phyloP scores from a whole-genome alignment of 495 filamentous ascomycete species.

The Neurospora sp. region DNA sequence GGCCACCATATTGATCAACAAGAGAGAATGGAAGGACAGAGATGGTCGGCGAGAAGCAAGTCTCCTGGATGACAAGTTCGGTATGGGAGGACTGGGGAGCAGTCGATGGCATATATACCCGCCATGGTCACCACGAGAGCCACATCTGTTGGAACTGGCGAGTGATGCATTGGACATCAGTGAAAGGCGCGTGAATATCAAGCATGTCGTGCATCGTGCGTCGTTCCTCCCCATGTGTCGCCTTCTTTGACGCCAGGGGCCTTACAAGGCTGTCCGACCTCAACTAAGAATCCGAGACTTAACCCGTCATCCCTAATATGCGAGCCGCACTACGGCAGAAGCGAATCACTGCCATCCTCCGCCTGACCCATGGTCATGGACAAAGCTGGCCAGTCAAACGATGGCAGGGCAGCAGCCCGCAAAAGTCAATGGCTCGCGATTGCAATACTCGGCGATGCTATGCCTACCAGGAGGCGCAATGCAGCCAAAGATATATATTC shows the following conservation, averaged over 20 bases:
- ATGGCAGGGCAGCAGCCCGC: not conserved
- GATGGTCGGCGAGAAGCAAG: not conserved
- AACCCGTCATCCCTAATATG: not conserved
- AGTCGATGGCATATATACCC: not conserved
- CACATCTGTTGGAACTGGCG: not conserved
- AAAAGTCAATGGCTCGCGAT: not conserved
- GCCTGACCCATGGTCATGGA: not conserved
- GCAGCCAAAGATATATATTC: not conserved
- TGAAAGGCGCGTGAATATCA: not conserved
- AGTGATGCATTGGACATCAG: not conserved
- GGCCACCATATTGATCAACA: slow-evolving; percentile 18
- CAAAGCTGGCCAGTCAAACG: not conserved
- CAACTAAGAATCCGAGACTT: not conserved
- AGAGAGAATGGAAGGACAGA: not conserved
- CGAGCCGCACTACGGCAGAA: not conserved
- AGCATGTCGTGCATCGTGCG: not conserved
- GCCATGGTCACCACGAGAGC: not conserved
- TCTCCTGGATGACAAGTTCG: not conserved
- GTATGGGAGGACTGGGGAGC: not conserved
- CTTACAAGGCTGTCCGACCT: slow-evolving; percentile 1
- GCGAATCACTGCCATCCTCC: not conserved
- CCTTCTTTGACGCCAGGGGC: not conserved
- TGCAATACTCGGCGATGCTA: not conserved
- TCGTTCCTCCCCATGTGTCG: not conserved
- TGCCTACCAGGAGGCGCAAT: not conserved